Conservation (phyloP, 257 asterid genomes). For the Marsdenia floribunda region DNA sequence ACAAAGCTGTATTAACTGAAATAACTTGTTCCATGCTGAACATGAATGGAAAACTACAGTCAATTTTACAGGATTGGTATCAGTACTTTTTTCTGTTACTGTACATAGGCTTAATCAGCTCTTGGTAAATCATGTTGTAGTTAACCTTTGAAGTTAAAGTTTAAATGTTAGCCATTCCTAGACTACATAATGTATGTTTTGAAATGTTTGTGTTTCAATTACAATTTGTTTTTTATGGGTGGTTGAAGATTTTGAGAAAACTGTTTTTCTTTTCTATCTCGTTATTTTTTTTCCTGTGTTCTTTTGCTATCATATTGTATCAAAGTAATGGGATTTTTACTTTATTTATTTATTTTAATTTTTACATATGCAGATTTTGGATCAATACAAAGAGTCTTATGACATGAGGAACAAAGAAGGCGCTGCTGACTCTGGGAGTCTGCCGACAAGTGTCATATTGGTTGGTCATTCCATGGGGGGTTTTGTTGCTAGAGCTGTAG, state of each 20-base stretch:
- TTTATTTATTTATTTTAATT: constrained; percentile 5
- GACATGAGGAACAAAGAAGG: constrained; percentile 66
- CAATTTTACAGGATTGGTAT: neutral
- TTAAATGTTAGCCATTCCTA: neutral
- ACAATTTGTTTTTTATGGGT: neutral
- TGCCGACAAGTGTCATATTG: constrained; percentile 78
- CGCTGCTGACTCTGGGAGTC: constrained; percentile 49
- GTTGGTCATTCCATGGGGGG: constrained; percentile 99
- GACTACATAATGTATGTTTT: neutral
- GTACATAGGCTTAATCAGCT: neutral
- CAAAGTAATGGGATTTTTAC: constrained; percentile 7
- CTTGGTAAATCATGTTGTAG: neutral
- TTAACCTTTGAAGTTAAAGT: neutral
- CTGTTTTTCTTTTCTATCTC: neutral
- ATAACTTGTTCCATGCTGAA: neutral
- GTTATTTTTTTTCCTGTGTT: neutral
- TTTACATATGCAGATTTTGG: constrained; percentile 55
- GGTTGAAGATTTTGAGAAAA: neutral
- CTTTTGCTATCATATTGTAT: neutral
- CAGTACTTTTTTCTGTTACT: neutral
- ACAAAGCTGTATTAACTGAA: neutral
- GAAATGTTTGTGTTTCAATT: neutral
- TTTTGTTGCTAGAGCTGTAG: constrained; percentile 96
- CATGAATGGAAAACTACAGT: neutral
- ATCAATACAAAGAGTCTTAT: constrained; percentile 66